These are phyloP conservation scores for Neurospora sp. DNA, from an alignment of 495 filamentous ascomycete genomes.

Conservation along the genomic window DNA sequence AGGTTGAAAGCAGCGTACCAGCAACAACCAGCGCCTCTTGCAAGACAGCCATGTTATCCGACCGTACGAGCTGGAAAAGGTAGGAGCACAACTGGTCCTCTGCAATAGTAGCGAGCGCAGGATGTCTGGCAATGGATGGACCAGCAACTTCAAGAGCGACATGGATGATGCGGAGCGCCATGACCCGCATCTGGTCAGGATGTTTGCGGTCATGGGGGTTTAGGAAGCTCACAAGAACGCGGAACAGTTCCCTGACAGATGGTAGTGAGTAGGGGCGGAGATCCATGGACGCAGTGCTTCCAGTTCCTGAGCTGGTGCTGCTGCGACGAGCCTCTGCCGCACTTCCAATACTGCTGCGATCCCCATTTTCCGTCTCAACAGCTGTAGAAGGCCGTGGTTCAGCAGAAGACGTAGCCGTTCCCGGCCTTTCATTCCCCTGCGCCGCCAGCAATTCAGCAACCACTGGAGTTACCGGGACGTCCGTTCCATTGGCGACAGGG, in stretches of 20 bases:
- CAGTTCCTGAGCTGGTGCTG: slow-evolving; percentile 24
- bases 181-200: slow-evolving; percentile 90
- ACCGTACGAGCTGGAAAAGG: slow-evolving; percentile 92
- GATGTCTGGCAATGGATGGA: slow-evolving; percentile 89
- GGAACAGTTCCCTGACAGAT: slow-evolving; percentile 87
- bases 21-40: slow-evolving; percentile 87
- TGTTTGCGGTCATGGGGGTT: slow-evolving; percentile 88
- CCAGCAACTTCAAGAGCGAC: slow-evolving; percentile 95
- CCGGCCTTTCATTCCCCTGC: slow-evolving; percentile 30
- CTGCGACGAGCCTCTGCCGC: slow-evolving; percentile 15
- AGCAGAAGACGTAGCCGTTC: slow-evolving; percentile 30
- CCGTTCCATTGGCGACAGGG: slow-evolving; percentile 68
- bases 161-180: slow-evolving; percentile 95
- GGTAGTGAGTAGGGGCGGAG: slow-evolving; percentile 86
- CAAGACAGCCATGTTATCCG: slow-evolving; percentile 87
- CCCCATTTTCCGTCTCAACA: slow-evolving; percentile 21
- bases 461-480: slow-evolving; percentile 20
- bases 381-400: slow-evolving; percentile 39
- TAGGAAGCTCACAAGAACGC: slow-evolving; percentile 88
- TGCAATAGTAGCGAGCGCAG: slow-evolving; percentile 75
- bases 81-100: slow-evolving; percentile 91
- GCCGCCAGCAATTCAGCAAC: not conserved
- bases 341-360: slow-evolving; percentile 6
- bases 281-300: slow-evolving; percentile 38
- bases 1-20: slow-evolving; percentile 82